Base-by-base conservation (phyloP, 768 basidiomycete species). In the Kwoniella heveanensis region DNA sequence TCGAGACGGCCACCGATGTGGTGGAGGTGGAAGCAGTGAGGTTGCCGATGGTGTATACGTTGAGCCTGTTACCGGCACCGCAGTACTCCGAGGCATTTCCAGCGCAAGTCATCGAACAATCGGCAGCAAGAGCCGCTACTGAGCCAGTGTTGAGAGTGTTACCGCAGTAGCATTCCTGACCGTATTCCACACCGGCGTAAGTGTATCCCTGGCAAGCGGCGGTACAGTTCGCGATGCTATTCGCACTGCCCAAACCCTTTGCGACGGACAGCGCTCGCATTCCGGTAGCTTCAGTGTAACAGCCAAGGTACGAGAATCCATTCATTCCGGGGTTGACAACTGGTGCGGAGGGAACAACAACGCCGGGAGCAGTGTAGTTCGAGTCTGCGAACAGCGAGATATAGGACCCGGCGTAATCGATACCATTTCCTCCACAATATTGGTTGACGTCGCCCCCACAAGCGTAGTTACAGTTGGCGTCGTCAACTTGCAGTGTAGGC, bases 61-160 rank as follows among this genome's bases (percentile, higher is more conserved):
- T 67, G 56, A 67, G 62, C 29, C 52, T 55, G 29, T 68, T 51
- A 17, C 69, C 65, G n/a, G 62, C 67, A 57, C 77, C 77, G 54
- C 77, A 78, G 17, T 56, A 65, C 58, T 76, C 69, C 9, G 84
- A 82, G 12, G 85, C 39, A 62, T 86, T 87, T 17, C 89, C 91
- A n/a, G 83, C 83, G 64, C 91, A 93, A 0, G 82, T 83, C 88
- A 88, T 89, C 74, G 85, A 85, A 71, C 91, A 93, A 27, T 83
- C 83, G 19, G 51, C 9, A 26, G 67, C 52, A 0, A 72, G 32
- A 9, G 80, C 64, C 0, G 83, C 84, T 8, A 70, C 49, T 0
- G 83, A 85, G 1, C 88, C 89, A 9, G 87, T 88, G 24, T 85
- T 82, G 30, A 91, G 78, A 12, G 82, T 79, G 69, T 90, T 83